phyloP scores from a whole-genome alignment of 1,284 basidiomycete species.

The Cutaneotrichosporon sp. region DNA sequence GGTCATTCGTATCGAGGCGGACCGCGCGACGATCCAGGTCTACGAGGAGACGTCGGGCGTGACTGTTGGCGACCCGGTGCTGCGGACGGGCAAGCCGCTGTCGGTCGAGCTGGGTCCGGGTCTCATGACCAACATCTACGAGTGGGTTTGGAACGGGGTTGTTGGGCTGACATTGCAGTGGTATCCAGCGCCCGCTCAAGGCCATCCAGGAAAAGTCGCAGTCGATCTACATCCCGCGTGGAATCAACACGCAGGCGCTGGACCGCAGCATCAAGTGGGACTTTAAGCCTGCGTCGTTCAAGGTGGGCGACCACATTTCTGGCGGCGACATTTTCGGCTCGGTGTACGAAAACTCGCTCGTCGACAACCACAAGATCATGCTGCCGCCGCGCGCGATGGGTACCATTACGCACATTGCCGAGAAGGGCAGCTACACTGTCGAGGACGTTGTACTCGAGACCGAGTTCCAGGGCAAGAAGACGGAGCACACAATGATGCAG shows the following conservation, averaged over 20 bases:
- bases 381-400: slow-evolving; percentile 88
- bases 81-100: slow-evolving; percentile 94
- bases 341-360: slow-evolving; percentile 95
- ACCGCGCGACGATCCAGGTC: slow-evolving; percentile 99
- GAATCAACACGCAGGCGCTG: slow-evolving; percentile 95
- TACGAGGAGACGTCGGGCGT: slow-evolving; percentile 98
- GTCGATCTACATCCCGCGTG: slow-evolving; percentile 97
- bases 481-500: slow-evolving; percentile 94
- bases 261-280: slow-evolving; percentile 90
- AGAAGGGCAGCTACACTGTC: slow-evolving; percentile 90
- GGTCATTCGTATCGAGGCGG: slow-evolving; percentile 94
- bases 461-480: slow-evolving; percentile 93
- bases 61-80: slow-evolving; percentile 94
- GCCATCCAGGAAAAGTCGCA: slow-evolving; percentile 93
- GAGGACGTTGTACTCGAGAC: slow-evolving; percentile 96
- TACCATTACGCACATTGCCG: slow-evolving; percentile 88
- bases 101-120: slow-evolving; percentile 97
- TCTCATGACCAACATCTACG: slow-evolving; percentile 97
- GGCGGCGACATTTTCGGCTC: slow-evolving; percentile 94
- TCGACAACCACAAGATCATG: slow-evolving; percentile 97
- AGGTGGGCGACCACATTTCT: slow-evolving; percentile 91
- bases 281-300: slow-evolving; percentile 80
- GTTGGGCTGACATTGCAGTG: slow-evolving; percentile 48
- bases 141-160: slow-evolving; percentile 52
- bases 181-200: slow-evolving; percentile 86